Evolutionary conservation across 345 rosid species (phyloP).

Genomic region (Hypericum perforatum): DNA sequence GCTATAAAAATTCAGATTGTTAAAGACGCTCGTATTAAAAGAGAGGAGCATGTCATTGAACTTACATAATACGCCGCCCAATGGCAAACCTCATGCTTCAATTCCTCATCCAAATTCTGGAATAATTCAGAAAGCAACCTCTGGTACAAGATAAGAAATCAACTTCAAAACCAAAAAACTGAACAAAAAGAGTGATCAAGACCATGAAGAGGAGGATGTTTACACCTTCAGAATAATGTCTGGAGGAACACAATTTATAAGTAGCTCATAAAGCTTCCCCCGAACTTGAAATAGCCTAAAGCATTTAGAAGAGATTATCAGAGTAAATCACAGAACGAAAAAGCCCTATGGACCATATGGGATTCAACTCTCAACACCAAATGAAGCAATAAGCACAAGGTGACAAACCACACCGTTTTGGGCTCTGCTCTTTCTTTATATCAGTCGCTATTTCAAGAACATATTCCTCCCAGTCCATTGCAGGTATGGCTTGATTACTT

Average conservation of each 20-base stretch:
- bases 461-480: conserved; percentile 98
- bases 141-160: conserved; percentile 28
- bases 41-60: too few species aligned
- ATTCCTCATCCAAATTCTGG: conserved; percentile 77
- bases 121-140: too few species aligned
- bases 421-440: conserved; percentile 92
- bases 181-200: not conserved
- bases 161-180: conserved; percentile 10
- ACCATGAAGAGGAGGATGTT: conserved; percentile 1
- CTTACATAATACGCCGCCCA: too few species aligned
- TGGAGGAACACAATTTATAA: too few species aligned
- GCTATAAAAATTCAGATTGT: too few species aligned
- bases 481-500: conserved; percentile 61
- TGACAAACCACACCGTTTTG: conserved; percentile 46
- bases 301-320: conserved; percentile 13
- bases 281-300: conserved; percentile 83
- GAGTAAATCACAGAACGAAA: not conserved
- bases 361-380: not conserved
- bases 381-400: not conserved
- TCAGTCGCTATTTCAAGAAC: conserved; percentile 75
- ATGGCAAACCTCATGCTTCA: conserved; percentile 87
- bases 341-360: not conserved
- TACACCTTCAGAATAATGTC: conserved; percentile 72
- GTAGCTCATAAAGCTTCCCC: conserved; percentile 81
- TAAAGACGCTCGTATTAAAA: too few species aligned